Percentiles rank a stretch among this genome's conserved stretches.
Evolutionary conservation across 2,329 filamentous ascomycete genomes (phyloP).

Genomic region (Colletotrichum filicis): DNA sequence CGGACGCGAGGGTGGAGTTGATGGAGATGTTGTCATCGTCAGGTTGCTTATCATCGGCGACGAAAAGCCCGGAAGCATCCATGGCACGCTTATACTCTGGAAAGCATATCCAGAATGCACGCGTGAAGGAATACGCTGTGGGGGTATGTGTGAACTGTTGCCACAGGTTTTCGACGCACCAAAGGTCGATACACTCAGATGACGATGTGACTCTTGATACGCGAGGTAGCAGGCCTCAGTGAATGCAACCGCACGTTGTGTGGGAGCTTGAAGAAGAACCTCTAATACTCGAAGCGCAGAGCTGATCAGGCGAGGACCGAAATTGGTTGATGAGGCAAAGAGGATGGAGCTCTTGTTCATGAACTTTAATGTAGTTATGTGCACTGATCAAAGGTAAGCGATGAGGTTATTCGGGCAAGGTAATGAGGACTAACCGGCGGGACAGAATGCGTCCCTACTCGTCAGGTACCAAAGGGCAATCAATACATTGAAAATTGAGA

Average conservation of each 20-base stretch:
- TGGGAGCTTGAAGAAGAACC: neutral
- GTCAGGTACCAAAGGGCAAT: neutral
- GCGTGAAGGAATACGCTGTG: no score
- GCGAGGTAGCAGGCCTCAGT: neutral
- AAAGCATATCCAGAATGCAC: neutral
- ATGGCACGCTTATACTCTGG: neutral
- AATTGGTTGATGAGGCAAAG: neutral
- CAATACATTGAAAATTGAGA: no score
- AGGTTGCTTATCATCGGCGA: conserved; percentile 10
- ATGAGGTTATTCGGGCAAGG: neutral
- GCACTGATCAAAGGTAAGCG: neutral
- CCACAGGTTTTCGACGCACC: no score
- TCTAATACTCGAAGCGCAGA: no score
- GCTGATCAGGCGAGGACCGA: neutral
- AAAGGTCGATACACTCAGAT: neutral
- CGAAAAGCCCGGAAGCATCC: conserved; percentile 19
- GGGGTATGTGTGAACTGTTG: neutral
- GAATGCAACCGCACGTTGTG: neutral
- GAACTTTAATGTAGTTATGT: neutral
- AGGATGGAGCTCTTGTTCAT: neutral
- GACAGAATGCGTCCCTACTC: neutral
- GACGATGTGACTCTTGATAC: neutral
- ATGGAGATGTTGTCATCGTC: conserved; percentile 43
- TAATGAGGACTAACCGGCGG: neutral
- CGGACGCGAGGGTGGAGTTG: conserved; percentile 46